Evolutionary conservation across 1,284 basidiomycete genomes (phyloP).

Genomic region (Cutaneotrichosporon arboriforme): DNA sequence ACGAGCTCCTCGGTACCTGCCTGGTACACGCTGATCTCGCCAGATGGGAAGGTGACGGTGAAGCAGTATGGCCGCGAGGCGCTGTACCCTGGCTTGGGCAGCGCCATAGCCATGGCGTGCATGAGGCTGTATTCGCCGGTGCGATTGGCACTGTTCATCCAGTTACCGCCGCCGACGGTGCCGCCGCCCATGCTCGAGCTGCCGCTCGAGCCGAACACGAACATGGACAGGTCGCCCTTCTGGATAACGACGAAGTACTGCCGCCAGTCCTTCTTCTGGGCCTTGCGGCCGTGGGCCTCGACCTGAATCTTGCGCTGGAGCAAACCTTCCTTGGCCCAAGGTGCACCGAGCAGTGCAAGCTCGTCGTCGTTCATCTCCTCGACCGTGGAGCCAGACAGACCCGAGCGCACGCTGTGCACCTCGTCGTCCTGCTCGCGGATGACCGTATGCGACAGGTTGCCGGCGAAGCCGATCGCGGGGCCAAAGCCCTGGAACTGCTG

Average conservation of each 20-base stretch:
- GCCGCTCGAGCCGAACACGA: constrained; percentile 67
- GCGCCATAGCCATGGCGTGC: constrained; percentile 78
- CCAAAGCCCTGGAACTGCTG: constrained; percentile 58
- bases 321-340: constrained; percentile 98
- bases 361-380: constrained; percentile 78
- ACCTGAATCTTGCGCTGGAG: constrained; percentile 90
- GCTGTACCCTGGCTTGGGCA: constrained; percentile 87
- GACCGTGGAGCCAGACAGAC: constrained; percentile 54
- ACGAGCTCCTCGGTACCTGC: constrained; percentile 96
- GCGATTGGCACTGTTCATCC: constrained; percentile 76
- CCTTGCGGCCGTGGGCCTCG: constrained; percentile 62
- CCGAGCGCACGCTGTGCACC: constrained; percentile 59
- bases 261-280: constrained; percentile 77
- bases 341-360: constrained; percentile 84
- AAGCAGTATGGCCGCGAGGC: constrained; percentile 85
- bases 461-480: constrained; percentile 80
- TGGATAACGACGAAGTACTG: constrained; percentile 94
- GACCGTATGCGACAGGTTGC: constrained; percentile 90
- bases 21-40: constrained; percentile 92
- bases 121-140: constrained; percentile 76
- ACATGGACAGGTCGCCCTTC: constrained; percentile 90
- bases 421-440: constrained; percentile 95
- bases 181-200: constrained; percentile 51
- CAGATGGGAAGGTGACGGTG: constrained; percentile 82
- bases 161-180: constrained; percentile 88